Evolutionary conservation across 1,139 yeast genomes (phyloP).

Genomic region (Saccharomycopsis phalli): DNA sequence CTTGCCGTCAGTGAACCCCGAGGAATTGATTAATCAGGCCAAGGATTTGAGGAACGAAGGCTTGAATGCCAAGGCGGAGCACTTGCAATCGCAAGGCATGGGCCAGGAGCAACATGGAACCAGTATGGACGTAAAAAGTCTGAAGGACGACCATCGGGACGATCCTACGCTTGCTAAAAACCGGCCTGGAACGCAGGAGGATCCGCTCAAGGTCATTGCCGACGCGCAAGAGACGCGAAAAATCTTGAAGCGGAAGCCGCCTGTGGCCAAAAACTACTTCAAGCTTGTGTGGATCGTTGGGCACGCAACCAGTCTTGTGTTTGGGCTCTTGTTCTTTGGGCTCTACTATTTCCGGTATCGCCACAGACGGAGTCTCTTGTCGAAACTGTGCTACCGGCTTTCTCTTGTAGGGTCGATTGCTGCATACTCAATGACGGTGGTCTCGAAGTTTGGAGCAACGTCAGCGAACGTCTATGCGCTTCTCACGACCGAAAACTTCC

Average conservation of each 20-base stretch:
- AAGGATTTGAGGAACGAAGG: slow-evolving; percentile 1
- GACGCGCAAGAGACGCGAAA: slow-evolving; percentile 23
- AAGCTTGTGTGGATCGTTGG: slow-evolving; percentile 55
- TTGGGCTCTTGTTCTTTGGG: slow-evolving; percentile 40
- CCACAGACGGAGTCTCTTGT: slow-evolving; percentile 34
- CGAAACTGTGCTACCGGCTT: slow-evolving; percentile 43
- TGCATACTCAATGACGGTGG: slow-evolving; percentile 46
- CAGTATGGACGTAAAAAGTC: too few species aligned
- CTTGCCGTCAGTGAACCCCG: not conserved
- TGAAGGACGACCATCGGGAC: not conserved
- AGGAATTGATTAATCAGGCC: not conserved
- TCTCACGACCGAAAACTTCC: slow-evolving; percentile 62
- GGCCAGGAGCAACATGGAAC: too few species aligned
- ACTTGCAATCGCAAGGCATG: too few species aligned
- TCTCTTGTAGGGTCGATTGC: slow-evolving; percentile 47
- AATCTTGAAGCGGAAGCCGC: slow-evolving; percentile 31
- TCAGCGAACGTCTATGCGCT: slow-evolving; percentile 51
- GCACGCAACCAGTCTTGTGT: slow-evolving; percentile 40
- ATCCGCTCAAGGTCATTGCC: too few species aligned
- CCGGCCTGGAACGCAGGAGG: too few species aligned
- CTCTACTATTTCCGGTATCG: slow-evolving; percentile 41
- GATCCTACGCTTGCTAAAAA: too few species aligned
- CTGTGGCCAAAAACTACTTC: slow-evolving; percentile 35
- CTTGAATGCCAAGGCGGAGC: too few species aligned
- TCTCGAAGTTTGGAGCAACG: slow-evolving; percentile 47